Conservation (phyloP, 2,329 filamentous ascomycete genomes). For the Diaporthe amygdali region DNA sequence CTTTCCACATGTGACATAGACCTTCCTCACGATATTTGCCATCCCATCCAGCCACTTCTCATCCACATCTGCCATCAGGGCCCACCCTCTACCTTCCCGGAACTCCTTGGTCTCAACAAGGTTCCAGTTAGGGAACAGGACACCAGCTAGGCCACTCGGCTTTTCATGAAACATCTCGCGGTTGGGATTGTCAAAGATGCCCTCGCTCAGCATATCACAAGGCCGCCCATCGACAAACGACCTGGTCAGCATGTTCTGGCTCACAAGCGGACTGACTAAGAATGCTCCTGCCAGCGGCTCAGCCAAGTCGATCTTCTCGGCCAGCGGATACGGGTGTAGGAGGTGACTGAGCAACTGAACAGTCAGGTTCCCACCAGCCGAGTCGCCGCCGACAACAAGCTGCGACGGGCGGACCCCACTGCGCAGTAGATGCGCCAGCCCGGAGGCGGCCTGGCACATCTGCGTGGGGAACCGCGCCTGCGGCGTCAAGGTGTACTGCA, state of each 20-base stretch:
- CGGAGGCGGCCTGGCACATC: conserved; percentile 37
- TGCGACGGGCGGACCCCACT: conserved; percentile 36
- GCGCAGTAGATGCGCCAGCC: conserved; percentile 35
- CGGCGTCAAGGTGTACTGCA: conserved; percentile 42
- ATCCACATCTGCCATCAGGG: conserved; percentile 35
- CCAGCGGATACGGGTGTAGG: conserved; percentile 35
- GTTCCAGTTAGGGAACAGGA: neutral
- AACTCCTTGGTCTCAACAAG: conserved; percentile 6
- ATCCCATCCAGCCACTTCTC: conserved; percentile 36
- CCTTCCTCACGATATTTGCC: conserved; percentile 24
- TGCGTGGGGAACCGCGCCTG: conserved; percentile 37
- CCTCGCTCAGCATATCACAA: conserved; percentile 40
- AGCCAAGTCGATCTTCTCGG: conserved; percentile 29
- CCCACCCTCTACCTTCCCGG: conserved; percentile 30
- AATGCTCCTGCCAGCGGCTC: conserved; percentile 38
- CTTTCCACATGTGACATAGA: conserved; percentile 40
- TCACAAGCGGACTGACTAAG: conserved; percentile 40
- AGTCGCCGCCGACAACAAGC: conserved; percentile 43
- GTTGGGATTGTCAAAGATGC: conserved; percentile 19
- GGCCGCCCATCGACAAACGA: conserved; percentile 34
- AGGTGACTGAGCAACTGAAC: conserved; percentile 39
- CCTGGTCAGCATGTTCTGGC: conserved; percentile 23
- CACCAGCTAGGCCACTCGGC: neutral
- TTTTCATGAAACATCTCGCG: conserved; percentile 22
- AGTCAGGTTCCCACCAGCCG: conserved; percentile 42